Base-by-base conservation (phyloP, 2,329 filamentous ascomycete species). In the Xylariaceae sp. region DNA sequence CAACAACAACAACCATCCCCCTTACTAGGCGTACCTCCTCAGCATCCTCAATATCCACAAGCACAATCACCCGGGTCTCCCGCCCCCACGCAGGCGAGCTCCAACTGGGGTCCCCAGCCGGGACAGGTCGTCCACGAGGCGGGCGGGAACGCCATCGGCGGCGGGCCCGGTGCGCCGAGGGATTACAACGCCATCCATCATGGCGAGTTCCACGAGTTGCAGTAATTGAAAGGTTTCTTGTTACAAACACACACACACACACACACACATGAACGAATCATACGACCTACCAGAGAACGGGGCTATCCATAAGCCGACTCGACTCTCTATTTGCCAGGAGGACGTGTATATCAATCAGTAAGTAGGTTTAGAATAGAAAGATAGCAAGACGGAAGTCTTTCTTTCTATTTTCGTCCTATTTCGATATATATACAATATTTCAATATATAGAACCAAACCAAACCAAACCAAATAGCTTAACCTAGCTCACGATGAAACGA, bases 171-270 rank as follows among this genome's bases (percentile, higher is more conserved):
- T n/a, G n/a, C n/a, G n/a, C 52, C 46, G 9, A 34, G 45, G 3
- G 54, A 54, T 24, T 53, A 51, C 9, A 56, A 60, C 34, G 36
- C 50, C 16, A 53, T 63, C 31, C 62, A 65, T 36, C 59, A 48
- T 7, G 64, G 65, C 2, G 51, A 67, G 38, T 62, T 68, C 40
- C 64, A 68, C 30, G 67, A 70, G 55, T 43, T 70, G 49, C 56
- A 50, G 9, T 66, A 18, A 28, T 14, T 31, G 11, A 17, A 11
- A 7, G 19, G 14, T 16, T 17, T 29, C 7, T 26, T 19, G 9
- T 13, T n/a, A n/a, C n/a, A n/a, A n/a, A n/a, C n/a, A n/a, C n/a
- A n/a, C n/a, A n/a, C n/a, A n/a, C n/a, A n/a, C n/a, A n/a, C n/a
- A n/a, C n/a, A n/a, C 11, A 24, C 21, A 7, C 7, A 24, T 24